Evolutionary conservation across 2,329 filamentous ascomycete genomes (phyloP).

Genomic region (Apiospora saccharicola): DNA sequence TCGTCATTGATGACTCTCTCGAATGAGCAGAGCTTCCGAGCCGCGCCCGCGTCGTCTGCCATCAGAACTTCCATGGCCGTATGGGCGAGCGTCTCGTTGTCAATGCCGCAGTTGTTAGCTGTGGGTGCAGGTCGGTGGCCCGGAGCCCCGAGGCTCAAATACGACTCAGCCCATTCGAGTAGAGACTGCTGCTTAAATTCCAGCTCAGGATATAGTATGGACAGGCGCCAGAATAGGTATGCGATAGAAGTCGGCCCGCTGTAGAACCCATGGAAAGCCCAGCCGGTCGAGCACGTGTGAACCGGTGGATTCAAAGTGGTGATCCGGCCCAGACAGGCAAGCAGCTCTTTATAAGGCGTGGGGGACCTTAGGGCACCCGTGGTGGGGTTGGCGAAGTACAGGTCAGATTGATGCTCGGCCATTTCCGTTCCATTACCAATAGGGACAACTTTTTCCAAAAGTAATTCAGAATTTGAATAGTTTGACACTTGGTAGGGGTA

Average conservation of each 20-base stretch:
- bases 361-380: conserved; percentile 23
- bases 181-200: conserved; percentile 50
- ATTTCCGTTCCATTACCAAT: neutral
- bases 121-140: conserved; percentile 44
- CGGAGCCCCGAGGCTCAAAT: conserved; percentile 50
- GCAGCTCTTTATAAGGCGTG: conserved; percentile 33
- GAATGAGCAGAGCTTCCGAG: conserved; percentile 50
- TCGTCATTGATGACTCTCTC: conserved; percentile 53
- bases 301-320: conserved; percentile 34
- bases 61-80: conserved; percentile 55
- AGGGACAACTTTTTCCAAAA: neutral
- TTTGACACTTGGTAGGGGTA: too few species aligned
- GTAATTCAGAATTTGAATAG: too few species aligned
- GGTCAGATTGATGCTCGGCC: neutral
- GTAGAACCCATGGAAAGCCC: conserved; percentile 56
- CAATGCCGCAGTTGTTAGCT: conserved; percentile 56
- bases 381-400: conserved; percentile 34
- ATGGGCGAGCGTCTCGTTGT: conserved; percentile 56
- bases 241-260: conserved; percentile 63
- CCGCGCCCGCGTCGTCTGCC: conserved; percentile 46
- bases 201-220: conserved; percentile 51
- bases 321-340: conserved; percentile 36
- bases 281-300: conserved; percentile 39
- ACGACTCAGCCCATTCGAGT: conserved; percentile 54
- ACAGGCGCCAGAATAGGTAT: conserved; percentile 61